Percentiles rank a stretch among this genome's conserved stretches.
phyloP scores from a whole-genome alignment of 179 eudicot genomes.

The Carnegiea gigantea region DNA sequence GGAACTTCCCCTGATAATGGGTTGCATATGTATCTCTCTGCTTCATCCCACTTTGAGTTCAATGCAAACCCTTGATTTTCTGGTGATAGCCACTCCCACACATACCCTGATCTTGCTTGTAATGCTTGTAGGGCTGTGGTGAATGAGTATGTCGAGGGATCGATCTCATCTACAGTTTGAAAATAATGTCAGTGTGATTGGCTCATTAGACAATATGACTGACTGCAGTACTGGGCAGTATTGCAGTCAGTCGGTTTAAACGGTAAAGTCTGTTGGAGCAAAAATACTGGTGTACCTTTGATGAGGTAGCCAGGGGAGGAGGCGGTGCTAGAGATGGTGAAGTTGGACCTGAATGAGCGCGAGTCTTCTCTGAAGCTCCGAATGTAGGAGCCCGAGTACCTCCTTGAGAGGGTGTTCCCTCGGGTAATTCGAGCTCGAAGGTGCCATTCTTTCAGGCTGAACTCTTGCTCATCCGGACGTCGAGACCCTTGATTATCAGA shows the following conservation, averaged over 20 bases:
- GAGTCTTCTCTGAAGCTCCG: constrained; percentile 72
- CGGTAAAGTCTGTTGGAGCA: neutral
- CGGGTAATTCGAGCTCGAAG: constrained; percentile 61
- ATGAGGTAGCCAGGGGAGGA: constrained; percentile 86
- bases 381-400: constrained; percentile 72
- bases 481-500: constrained; percentile 5
- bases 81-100: constrained; percentile 74
- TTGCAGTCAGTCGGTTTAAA: neutral
- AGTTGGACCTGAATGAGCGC: constrained; percentile 58
- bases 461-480: constrained; percentile 38
- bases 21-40: constrained; percentile 86
- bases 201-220: no score
- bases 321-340: constrained; percentile 86
- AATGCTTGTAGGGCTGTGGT: constrained; percentile 90
- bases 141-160: constrained; percentile 92
- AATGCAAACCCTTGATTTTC: constrained; percentile 56
- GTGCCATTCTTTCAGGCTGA: constrained; percentile 66
- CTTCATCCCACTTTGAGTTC: constrained; percentile 93
- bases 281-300: constrained; percentile 43
- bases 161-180: constrained; percentile 58
- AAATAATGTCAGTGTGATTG: neutral
- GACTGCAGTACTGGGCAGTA: neutral
- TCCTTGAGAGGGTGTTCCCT: constrained; percentile 60
- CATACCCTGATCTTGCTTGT: constrained; percentile 68
- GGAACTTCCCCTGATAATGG: constrained; percentile 94